These are phyloP conservation scores for Wallacemonas sp. DNA, from an alignment of 208 protist genomes.

Conservation along the genomic window DNA sequence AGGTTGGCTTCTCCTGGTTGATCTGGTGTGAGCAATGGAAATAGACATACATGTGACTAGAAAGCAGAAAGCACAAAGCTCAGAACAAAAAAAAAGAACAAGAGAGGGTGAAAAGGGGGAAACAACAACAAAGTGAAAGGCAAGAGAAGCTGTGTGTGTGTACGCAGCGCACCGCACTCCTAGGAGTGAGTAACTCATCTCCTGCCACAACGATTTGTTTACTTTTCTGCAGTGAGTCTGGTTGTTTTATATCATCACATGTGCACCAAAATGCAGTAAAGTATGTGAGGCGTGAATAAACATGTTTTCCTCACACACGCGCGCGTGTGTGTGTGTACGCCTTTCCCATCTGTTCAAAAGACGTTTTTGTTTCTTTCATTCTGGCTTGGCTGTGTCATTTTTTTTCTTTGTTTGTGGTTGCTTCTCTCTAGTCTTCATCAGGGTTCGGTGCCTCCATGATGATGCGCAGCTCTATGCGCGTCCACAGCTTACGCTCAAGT, in stretches of 20 bases:
- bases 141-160: not conserved
- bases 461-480: conserved; percentile 43
- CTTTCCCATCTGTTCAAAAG: not conserved
- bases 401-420: not conserved
- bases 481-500: conserved; percentile 43
- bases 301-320: not conserved
- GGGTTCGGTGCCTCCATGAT: conserved; percentile 39
- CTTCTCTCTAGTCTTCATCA: conserved; percentile 20
- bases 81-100: not conserved
- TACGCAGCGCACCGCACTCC: too few relatives aligned
- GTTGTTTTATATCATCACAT: too few relatives aligned
- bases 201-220: too few relatives aligned
- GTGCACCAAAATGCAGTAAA: too few relatives aligned
- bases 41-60: too few relatives aligned
- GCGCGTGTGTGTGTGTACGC: not conserved
- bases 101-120: not conserved
- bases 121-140: conserved; percentile 1
- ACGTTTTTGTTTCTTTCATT: not conserved
- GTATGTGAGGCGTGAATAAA: not conserved
- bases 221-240: too few relatives aligned
- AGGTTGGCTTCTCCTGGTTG: not conserved
- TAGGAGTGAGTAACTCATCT: too few relatives aligned
- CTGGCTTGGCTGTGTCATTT: not conserved
- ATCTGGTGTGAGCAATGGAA: too few relatives aligned
- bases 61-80: too few relatives aligned